These are phyloP conservation scores for Verticillium nonalfalfae DNA, from an alignment of 2,329 filamentous ascomycete species.

Conservation along the genomic window DNA sequence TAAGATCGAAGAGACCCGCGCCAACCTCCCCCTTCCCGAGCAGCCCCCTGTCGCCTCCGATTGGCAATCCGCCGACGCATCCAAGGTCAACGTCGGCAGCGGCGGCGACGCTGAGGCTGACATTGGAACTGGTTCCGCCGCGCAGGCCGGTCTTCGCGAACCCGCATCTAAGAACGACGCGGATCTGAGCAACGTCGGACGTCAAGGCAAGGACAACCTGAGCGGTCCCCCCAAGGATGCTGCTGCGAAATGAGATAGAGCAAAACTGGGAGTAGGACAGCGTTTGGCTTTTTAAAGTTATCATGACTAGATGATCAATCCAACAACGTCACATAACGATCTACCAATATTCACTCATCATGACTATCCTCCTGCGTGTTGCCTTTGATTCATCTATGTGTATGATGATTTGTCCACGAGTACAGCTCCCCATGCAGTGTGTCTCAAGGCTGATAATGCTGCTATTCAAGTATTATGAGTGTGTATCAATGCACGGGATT, in stretches of 20 bases:
- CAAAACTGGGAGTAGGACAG: background rate
- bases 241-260: constrained; percentile 28
- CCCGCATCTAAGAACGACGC: constrained; percentile 49
- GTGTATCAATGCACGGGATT: no score
- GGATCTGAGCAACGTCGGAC: constrained; percentile 54
- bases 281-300: background rate
- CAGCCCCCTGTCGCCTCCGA: constrained; percentile 71
- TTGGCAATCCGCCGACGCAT: constrained; percentile 66
- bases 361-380: no score
- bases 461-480: no score
- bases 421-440: no score
- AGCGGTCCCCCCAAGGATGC: constrained; percentile 54
- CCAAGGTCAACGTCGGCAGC: constrained; percentile 64
- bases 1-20: constrained; percentile 60
- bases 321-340: background rate
- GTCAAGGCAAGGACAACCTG: constrained; percentile 56
- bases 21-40: constrained; percentile 74
- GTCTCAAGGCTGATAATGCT: no score
- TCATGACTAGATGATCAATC: background rate
- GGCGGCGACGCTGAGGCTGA: constrained; percentile 45
- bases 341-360: background rate
- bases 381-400: no score
- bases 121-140: constrained; percentile 41
- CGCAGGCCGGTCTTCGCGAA: constrained; percentile 47
- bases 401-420: no score